These are phyloP conservation scores for Shiraia sp. DNA, from an alignment of 2,329 filamentous ascomycete species.

Conservation along the genomic window DNA sequence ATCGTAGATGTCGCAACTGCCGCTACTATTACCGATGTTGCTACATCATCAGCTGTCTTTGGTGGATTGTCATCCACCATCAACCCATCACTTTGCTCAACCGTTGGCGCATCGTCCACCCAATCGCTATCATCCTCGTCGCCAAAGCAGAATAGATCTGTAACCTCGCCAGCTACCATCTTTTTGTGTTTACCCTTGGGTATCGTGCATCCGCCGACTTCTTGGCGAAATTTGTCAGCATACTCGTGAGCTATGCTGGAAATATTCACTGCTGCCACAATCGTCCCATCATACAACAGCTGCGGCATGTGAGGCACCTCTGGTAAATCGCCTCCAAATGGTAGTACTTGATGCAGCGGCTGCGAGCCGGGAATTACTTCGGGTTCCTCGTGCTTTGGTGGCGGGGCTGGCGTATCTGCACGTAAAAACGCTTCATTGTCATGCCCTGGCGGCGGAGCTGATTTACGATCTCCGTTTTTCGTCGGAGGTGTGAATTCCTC, in stretches of 20 bases:
- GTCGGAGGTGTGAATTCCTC: constrained; percentile 60
- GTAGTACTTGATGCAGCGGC: constrained; percentile 52
- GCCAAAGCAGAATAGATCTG: constrained; percentile 68
- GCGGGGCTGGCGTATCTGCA: constrained; percentile 40
- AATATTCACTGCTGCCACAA: constrained; percentile 48
- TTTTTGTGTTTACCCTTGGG: constrained; percentile 38
- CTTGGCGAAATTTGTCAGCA: constrained; percentile 60
- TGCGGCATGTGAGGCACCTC: constrained; percentile 59
- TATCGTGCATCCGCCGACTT: constrained; percentile 68
- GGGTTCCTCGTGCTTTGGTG: constrained; percentile 33
- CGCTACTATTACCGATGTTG: neutral
- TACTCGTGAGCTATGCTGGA: constrained; percentile 57
- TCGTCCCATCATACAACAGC: constrained; percentile 66
- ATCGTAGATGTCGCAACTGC: neutral
- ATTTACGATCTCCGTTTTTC: constrained; percentile 2
- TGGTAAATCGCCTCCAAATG: constrained; percentile 54
- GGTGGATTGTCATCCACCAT: neutral
- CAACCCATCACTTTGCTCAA: constrained; percentile 6
- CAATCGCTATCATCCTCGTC: constrained; percentile 40
- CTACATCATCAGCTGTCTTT: neutral
- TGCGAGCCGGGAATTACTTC: constrained; percentile 56
- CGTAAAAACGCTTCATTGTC: constrained; percentile 43
- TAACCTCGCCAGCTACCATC: constrained; percentile 47
- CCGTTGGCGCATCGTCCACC: constrained; percentile 24
- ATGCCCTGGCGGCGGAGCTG: constrained; percentile 12